phyloP scores from a whole-genome alignment of 1,139 yeast species.

The Geotrichum histeridarum region DNA sequence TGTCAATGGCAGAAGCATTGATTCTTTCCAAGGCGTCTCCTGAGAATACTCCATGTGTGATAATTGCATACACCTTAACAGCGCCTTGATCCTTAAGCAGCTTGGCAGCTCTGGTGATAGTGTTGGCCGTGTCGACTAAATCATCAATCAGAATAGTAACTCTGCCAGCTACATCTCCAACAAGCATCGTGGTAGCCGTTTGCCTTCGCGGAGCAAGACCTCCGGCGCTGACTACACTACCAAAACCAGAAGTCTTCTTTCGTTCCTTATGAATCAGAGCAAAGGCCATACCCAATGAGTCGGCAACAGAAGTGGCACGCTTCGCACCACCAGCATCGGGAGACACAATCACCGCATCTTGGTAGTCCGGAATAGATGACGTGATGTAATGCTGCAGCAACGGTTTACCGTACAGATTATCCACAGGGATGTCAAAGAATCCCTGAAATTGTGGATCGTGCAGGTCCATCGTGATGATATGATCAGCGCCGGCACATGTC shows the following conservation, averaged over 20 bases:
- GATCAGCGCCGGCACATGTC: slow-evolving; percentile 93
- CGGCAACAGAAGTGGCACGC: slow-evolving; percentile 91
- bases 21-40: slow-evolving; percentile 84
- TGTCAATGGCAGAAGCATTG: slow-evolving; percentile 66
- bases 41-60: slow-evolving; percentile 91
- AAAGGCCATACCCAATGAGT: slow-evolving; percentile 78
- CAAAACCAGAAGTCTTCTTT: slow-evolving; percentile 44
- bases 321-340: slow-evolving; percentile 99
- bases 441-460: slow-evolving; percentile 95
- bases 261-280: slow-evolving; percentile 95
- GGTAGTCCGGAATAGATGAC: slow-evolving; percentile 65
- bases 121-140: slow-evolving; percentile 86
- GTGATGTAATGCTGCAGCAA: slow-evolving; percentile 73
- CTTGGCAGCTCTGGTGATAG: slow-evolving; percentile 87
- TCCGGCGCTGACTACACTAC: slow-evolving; percentile 5
- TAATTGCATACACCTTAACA: slow-evolving; percentile 75
- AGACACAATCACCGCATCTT: slow-evolving; percentile 79
- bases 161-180: slow-evolving; percentile 82
- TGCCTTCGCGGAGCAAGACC: slow-evolving; percentile 18
- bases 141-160: slow-evolving; percentile 88
- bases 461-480: slow-evolving; percentile 93
- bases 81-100: slow-evolving; percentile 92
- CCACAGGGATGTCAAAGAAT: slow-evolving; percentile 87
- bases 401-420: slow-evolving; percentile 82
- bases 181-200: slow-evolving; percentile 76